These are phyloP conservation scores for Stachybotrys echinatus DNA, from an alignment of 2,329 filamentous ascomycete genomes.

Conservation along the genomic window DNA sequence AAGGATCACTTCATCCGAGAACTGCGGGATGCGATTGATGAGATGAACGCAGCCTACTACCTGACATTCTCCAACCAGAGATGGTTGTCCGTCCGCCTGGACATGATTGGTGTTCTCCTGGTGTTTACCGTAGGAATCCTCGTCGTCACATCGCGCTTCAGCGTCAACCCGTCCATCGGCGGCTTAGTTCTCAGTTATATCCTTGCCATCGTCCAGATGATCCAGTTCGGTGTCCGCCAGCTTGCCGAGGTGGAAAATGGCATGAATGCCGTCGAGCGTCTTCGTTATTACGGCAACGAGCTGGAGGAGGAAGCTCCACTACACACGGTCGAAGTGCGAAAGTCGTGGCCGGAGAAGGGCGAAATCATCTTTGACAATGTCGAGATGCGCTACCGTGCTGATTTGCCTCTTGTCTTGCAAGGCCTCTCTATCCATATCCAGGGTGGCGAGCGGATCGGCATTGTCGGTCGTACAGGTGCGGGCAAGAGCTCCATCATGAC, in stretches of 20 bases:
- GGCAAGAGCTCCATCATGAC: conserved; percentile 83
- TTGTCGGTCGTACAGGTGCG: conserved; percentile 76
- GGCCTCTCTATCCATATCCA: conserved; percentile 66
- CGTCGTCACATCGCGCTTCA: conserved; percentile 86
- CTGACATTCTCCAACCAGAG: conserved; percentile 93
- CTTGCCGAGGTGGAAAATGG: conserved; percentile 95
- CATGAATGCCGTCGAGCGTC: conserved; percentile 93
- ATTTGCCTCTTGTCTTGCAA: conserved; percentile 67
- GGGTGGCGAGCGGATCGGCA: conserved; percentile 74
- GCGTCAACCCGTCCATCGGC: conserved; percentile 75
- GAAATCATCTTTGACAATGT: conserved; percentile 73
- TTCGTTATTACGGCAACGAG: conserved; percentile 82
- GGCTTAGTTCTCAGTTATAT: conserved; percentile 93
- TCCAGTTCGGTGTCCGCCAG: conserved; percentile 92
- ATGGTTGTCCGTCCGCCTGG: conserved; percentile 83
- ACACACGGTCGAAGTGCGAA: conserved; percentile 66
- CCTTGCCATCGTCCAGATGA: conserved; percentile 86
- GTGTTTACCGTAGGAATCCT: conserved; percentile 87
- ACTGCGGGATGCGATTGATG: conserved; percentile 70
- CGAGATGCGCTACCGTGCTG: conserved; percentile 71
- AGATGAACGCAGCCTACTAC: conserved; percentile 93
- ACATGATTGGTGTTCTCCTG: conserved; percentile 75
- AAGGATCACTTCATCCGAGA: conserved; percentile 67
- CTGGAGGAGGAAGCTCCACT: conserved; percentile 87
- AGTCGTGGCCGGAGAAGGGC: conserved; percentile 80